Base-by-base conservation (phyloP, 495 filamentous ascomycete species). In the Penicillium cataractarum region DNA sequence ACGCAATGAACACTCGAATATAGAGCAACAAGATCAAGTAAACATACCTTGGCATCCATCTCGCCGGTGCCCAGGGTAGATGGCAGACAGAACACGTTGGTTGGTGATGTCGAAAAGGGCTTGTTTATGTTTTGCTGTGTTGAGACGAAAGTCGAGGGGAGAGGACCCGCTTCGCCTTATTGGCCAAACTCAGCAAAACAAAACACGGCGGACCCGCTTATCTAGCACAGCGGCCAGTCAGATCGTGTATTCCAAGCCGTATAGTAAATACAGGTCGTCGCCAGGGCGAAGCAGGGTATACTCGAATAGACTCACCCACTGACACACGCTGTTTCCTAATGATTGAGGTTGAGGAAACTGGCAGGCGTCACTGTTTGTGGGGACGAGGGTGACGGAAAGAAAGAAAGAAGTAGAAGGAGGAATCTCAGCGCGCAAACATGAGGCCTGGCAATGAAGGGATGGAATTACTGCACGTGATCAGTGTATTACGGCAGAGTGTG, bases 31-130 rank as follows among this genome's bases (percentile, higher is more conserved):
- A 3, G 4, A 22, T 26, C 27, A 26, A 17, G 21, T 39, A 55
- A 12, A 72, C 75, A 55, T 74, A 80, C 78, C 73, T 80, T 79
- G 42, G 78, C 78, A 69, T 80, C 78, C 78, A 80, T 80, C 6
- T 58, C 73, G 55, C 37, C 15, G 15, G 21, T 13, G 22, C 22
- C 54, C 48, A 22, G 33, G 12, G 19, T 27, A 26, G 17, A 33
- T 40, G 58, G 55, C 49, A 31, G 58, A 55, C 21, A 19, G n/a
- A 54, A 52, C 60, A 35, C 53, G 51, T 65, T n/a, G 35, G 32
- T n/a, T 49, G 52, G 31, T 10, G 21, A 44, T 58, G 46, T 29
- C 52, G 21, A 61, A 4, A 64, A 55, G 52, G 58, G 58, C 57
- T 73, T 77, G 75, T 78, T 78, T 77, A 75, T 62, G 65, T 72